Evolutionary conservation across 2,329 filamentous ascomycete species (phyloP).

Genomic region (Boeremia exigua): DNA sequence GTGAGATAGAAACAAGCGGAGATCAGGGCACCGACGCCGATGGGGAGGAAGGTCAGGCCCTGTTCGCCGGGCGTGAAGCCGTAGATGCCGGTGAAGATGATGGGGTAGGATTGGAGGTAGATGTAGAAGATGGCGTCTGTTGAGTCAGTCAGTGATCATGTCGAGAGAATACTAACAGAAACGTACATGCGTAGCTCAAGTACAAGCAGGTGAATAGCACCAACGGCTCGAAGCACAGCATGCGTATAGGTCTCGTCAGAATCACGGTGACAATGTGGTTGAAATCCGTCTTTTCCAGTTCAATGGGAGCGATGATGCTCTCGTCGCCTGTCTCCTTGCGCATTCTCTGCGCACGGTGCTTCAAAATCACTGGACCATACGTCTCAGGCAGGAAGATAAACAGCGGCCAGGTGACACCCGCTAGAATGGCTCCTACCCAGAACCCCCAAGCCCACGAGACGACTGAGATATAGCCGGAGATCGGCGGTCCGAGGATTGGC

Average conservation of each 20-base stretch:
- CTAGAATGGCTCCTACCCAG: constrained; percentile 73
- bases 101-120: constrained; percentile 76
- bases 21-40: constrained; percentile 67
- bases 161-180: background rate
- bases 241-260: constrained; percentile 72
- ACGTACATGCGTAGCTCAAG: constrained; percentile 64
- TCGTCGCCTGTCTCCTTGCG: constrained; percentile 61
- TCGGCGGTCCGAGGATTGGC: constrained; percentile 69
- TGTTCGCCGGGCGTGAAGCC: constrained; percentile 67
- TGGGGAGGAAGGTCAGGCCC: constrained; percentile 72
- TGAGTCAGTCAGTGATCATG: background rate
- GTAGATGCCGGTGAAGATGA: constrained; percentile 69
- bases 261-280: constrained; percentile 71
- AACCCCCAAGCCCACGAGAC: constrained; percentile 74
- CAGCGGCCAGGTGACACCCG: constrained; percentile 65
- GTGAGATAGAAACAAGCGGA: constrained; percentile 66
- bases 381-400: constrained; percentile 66
- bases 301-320: constrained; percentile 65
- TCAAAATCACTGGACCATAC: constrained; percentile 54
- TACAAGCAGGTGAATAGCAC: constrained; percentile 75
- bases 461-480: constrained; percentile 67
- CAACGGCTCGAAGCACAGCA: constrained; percentile 76
- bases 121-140: constrained; percentile 67
- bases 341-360: constrained; percentile 62
- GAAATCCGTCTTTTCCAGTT: constrained; percentile 66